phyloP scores from a whole-genome alignment of 2,329 filamentous ascomycete genomes.

The Colletotrichum sp. region DNA sequence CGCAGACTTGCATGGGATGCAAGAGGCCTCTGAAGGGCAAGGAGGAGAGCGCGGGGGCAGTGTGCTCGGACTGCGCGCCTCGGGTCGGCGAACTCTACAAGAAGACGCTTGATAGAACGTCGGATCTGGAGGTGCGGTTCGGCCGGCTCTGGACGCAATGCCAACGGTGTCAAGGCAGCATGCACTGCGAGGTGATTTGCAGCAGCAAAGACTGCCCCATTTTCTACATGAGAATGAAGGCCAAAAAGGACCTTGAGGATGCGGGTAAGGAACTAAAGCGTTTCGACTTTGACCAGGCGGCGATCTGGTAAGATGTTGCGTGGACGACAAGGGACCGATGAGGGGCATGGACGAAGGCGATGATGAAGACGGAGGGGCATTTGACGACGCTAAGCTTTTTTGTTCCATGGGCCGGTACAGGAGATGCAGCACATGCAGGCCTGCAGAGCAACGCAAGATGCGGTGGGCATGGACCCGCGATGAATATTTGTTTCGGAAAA shows the following conservation, averaged over 20 bases:
- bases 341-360: background rate
- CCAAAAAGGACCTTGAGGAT: conserved; percentile 98
- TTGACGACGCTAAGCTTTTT: conserved; percentile 8
- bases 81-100: conserved; percentile 93
- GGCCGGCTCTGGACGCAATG: conserved; percentile 97
- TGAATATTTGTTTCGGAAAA: conserved; percentile 2
- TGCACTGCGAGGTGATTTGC: conserved; percentile 99
- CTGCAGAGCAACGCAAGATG: background rate
- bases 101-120: conserved; percentile 85
- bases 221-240: conserved; percentile 99
- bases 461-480: background rate
- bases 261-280: conserved; percentile 86
- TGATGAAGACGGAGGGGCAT: background rate
- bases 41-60: conserved; percentile 81
- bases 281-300: conserved; percentile 85
- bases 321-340: background rate
- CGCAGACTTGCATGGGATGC: conserved; percentile 97
- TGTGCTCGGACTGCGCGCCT: conserved; percentile 85
- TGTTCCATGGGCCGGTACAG: background rate
- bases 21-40: conserved; percentile 90
- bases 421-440: conserved; percentile 3
- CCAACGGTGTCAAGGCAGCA: conserved; percentile 94
- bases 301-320: conserved; percentile 53
- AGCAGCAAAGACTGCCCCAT: conserved; percentile 96
- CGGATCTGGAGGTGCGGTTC: conserved; percentile 92